Evolutionary conservation across 768 basidiomycete genomes (phyloP).

Genomic region (Kwoniella sp.): DNA sequence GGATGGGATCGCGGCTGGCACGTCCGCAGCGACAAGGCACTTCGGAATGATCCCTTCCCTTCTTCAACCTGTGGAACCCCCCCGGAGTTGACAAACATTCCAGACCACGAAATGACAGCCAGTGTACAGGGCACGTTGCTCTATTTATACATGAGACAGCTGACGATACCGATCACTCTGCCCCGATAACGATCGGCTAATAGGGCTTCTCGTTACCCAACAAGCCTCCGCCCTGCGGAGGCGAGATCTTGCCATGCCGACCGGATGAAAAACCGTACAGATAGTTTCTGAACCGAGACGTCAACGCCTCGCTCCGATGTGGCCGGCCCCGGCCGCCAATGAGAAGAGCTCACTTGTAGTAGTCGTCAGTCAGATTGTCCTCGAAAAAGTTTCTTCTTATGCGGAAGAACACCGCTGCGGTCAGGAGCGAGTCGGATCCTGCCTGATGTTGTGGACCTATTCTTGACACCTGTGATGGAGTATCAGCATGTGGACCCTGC

Average conservation of each 20-base stretch:
- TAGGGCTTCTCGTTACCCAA: constrained; percentile 30
- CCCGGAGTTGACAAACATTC: too few species aligned
- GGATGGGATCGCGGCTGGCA: too few species aligned
- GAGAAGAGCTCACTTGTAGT: constrained; percentile 53
- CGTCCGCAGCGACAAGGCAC: too few species aligned
- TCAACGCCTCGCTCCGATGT: background rate
- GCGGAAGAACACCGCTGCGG: constrained; percentile 91
- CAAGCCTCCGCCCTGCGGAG: constrained; percentile 9
- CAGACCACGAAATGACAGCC: too few species aligned
- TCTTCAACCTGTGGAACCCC: too few species aligned
- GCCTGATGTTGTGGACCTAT: constrained; percentile 92
- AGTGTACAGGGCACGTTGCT: too few species aligned
- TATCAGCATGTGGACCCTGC: too few species aligned
- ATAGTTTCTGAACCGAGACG: constrained; percentile 28
- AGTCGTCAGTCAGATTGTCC: constrained; percentile 72
- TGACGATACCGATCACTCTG: too few species aligned
- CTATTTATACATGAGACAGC: too few species aligned
- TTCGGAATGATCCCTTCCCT: too few species aligned
- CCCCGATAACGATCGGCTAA: too few species aligned
- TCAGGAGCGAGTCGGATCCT: constrained; percentile 93
- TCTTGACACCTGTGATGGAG: constrained; percentile 64
- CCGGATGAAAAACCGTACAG: constrained; percentile 45
- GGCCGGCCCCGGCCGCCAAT: background rate
- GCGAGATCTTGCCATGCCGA: constrained; percentile 26
- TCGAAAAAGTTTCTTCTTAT: constrained; percentile 89